Conservation (phyloP, 1,139 yeast species). For the Kurtzmaniella quercitrusa region DNA sequence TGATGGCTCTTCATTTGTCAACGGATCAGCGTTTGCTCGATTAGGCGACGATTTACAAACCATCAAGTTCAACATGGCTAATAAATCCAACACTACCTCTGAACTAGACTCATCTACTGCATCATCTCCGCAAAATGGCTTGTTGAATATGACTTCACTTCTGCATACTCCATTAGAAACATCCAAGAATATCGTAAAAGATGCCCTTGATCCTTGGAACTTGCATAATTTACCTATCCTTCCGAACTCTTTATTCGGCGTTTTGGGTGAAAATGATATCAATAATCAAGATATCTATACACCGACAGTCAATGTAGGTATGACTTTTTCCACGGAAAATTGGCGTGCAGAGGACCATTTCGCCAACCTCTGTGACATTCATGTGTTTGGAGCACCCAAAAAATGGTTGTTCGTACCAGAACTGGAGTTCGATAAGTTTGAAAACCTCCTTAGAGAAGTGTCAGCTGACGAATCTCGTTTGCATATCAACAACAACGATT, state of each 20-base stretch:
- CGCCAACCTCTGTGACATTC: constrained; percentile 61
- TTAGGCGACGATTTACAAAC: constrained; percentile 24
- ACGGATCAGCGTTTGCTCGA: constrained; percentile 23
- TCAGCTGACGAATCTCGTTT: constrained; percentile 14
- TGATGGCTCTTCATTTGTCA: constrained; percentile 19
- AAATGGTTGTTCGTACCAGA: constrained; percentile 83
- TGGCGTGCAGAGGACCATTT: constrained; percentile 81
- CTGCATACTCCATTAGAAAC: neutral
- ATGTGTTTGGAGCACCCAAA: constrained; percentile 64
- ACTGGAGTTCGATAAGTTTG: constrained; percentile 60
- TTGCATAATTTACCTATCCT: constrained; percentile 58
- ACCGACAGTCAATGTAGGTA: constrained; percentile 42
- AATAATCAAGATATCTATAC: constrained; percentile 35
- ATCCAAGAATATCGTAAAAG: constrained; percentile 10
- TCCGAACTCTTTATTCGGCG: constrained; percentile 49
- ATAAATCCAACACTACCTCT: constrained; percentile 3
- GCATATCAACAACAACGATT: constrained; percentile 20
- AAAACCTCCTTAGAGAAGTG: constrained; percentile 30
- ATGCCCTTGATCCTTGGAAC: constrained; percentile 60
- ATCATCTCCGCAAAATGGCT: neutral
- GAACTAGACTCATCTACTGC: neutral
- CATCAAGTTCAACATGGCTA: constrained; percentile 18
- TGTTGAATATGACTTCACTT: neutral
- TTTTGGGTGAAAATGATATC: constrained; percentile 32
- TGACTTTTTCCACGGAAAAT: constrained; percentile 65